These are phyloP conservation scores for Xylaria sp. DNA, from an alignment of 2,329 filamentous ascomycete species.

Conservation along the genomic window DNA sequence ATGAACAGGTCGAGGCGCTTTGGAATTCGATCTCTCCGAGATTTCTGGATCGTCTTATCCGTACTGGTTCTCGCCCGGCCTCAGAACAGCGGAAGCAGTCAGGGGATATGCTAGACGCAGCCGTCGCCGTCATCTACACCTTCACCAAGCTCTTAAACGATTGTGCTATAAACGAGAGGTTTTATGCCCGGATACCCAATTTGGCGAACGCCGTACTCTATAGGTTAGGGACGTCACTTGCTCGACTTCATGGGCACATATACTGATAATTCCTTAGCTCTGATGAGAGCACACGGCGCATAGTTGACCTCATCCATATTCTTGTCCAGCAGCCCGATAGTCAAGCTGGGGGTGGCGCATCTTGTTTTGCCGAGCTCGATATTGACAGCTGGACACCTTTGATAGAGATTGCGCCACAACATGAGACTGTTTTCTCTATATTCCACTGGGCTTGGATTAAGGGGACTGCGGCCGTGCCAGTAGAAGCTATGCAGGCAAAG, in stretches of 20 bases:
- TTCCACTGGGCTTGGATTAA: constrained; percentile 67
- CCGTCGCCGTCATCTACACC: constrained; percentile 69
- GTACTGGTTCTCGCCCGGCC: constrained; percentile 57
- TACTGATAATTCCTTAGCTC: constrained; percentile 54
- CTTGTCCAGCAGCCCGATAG: constrained; percentile 64
- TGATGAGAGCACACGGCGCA: constrained; percentile 60
- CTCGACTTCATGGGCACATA: background rate
- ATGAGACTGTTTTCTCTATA: constrained; percentile 65
- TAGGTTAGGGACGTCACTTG: constrained; percentile 23
- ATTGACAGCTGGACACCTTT: constrained; percentile 64
- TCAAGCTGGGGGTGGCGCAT: constrained; percentile 49
- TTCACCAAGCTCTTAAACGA: constrained; percentile 68
- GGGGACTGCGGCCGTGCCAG: constrained; percentile 48
- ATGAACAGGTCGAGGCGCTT: constrained; percentile 57
- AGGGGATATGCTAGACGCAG: constrained; percentile 70
- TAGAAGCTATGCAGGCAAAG: constrained; percentile 48
- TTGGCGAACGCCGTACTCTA: constrained; percentile 64
- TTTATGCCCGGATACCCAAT: constrained; percentile 63
- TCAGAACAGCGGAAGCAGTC: constrained; percentile 56
- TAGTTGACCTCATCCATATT: constrained; percentile 66
- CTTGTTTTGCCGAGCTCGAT: constrained; percentile 52
- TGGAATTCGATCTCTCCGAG: constrained; percentile 70
- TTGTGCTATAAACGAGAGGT: constrained; percentile 53
- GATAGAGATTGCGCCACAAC: constrained; percentile 64
- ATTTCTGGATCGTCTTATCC: constrained; percentile 71